A percentile compares a stretch with the other conserved stretches of the same genome.
These are phyloP conservation scores for Globisporangium ultimum DNA, from an alignment of 352 stramenopile genomes.

Conservation along the genomic window DNA sequence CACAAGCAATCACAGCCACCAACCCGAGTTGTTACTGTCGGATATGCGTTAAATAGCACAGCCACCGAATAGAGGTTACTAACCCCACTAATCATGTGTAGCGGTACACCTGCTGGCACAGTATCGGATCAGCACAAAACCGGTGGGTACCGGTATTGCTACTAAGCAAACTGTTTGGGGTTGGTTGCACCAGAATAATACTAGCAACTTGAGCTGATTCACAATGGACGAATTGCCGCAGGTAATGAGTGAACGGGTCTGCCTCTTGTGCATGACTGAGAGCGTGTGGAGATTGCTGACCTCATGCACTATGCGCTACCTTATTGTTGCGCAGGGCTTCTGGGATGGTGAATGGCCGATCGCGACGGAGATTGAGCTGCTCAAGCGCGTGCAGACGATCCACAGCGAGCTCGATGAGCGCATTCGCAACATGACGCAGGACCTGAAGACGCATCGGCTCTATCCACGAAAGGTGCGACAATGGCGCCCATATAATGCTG, in stretches of 20 bases:
- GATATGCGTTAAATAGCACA: no score
- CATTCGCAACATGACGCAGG: slow-evolving; percentile 42
- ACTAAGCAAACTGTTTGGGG: no score
- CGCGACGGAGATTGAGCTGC: slow-evolving; percentile 47
- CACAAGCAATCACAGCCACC: slow-evolving; percentile 2
- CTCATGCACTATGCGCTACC: not conserved
- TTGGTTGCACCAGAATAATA: no score
- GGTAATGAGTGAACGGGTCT: not conserved
- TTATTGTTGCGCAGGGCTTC: slow-evolving; percentile 28
- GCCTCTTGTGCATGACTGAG: no score
- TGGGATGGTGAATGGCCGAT: slow-evolving; percentile 51
- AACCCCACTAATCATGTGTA: no score
- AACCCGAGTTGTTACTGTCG: not conserved
- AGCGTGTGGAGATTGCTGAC: not conserved
- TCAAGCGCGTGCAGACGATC: slow-evolving; percentile 39
- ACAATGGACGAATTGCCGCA: slow-evolving; percentile 2
- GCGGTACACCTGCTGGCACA: no score
- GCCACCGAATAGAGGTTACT: no score
- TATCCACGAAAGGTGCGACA: slow-evolving; percentile 43
- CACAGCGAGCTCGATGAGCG: slow-evolving; percentile 43
- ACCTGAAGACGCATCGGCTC: slow-evolving; percentile 55
- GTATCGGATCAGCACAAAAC: no score
- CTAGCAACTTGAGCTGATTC: no score
- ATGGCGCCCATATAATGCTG: not conserved
- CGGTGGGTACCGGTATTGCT: no score